Base-by-base conservation (phyloP, 352 stramenopile genomes). In the Phytophthora lateralis region DNA sequence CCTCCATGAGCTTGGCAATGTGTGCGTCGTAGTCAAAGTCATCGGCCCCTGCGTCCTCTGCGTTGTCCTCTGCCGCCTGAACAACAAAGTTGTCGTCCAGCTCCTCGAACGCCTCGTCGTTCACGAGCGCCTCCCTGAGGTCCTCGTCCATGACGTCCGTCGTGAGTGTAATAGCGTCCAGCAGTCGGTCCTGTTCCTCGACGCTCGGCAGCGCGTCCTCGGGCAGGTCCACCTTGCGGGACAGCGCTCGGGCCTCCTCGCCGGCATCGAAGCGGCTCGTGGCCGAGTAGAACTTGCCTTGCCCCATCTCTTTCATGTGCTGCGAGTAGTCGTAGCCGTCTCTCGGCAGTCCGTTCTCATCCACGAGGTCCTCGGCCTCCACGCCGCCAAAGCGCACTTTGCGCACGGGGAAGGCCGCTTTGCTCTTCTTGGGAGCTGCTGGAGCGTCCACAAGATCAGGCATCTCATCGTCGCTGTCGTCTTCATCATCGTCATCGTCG, bases 11-110 rank as follows among this genome's bases (percentile, higher is more conserved):
- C 61, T 91, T 94, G 30, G 88, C 90, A 60, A 98, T 97, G 60
- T 98, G 93, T 17, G 89, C 89, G 44, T 98, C 91, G 65, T 97
- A 98, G 63, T 98, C 92, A 66, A 98, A 98, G 7, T 78, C 89
- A 44, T 89, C 87, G 4, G 24, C 26, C 0, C 21, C 63, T 29
- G 45, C 62, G 14, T 63, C 69, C 3, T 90, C 76, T 1, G 43
- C 51, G 20, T 80, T 75, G 14, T 89, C 76, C 21, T 66, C 41
- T 15, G 86, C 76, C 0, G 91, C 91, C 55, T 97, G 85, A 34
- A 76, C 42, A 60, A 98, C 73, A 47, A 98, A 98, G 54, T 98
- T 91, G 55, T 98, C 93, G 60, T 97, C 86, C 17, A 98, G 71
- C 57, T 95, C 73, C 56, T 97, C 90, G 53, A 95, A 96, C 15